phyloP scores from a whole-genome alignment of 768 basidiomycete genomes.

The Rickenella mellea region DNA sequence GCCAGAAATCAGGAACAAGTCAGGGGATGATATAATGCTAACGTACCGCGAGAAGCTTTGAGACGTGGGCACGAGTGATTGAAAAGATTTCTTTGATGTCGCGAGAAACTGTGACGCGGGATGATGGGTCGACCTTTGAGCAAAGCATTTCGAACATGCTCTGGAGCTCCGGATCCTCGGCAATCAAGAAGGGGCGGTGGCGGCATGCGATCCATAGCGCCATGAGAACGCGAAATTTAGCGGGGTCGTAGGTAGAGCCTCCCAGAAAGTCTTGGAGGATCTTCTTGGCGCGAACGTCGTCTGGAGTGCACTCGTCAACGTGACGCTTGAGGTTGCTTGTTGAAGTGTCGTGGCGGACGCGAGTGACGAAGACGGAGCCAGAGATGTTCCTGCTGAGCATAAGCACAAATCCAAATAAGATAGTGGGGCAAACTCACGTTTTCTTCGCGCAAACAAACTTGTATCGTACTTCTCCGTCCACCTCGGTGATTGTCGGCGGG shows the following conservation, averaged over 20 bases:
- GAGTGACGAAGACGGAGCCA: background rate
- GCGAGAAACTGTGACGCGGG: constrained; percentile 6
- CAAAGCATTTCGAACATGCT: constrained; percentile 10
- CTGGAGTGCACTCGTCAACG: background rate
- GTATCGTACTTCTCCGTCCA: background rate
- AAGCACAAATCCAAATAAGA: background rate
- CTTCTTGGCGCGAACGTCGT: background rate
- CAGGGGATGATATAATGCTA: background rate
- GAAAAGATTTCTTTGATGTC: constrained; percentile 9
- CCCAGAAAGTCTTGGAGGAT: constrained; percentile 1
- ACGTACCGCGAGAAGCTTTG: constrained; percentile 1
- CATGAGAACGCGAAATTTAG: constrained; percentile 4
- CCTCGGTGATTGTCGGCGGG: background rate
- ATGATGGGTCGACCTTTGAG: constrained; percentile 8
- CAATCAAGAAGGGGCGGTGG: constrained; percentile 11
- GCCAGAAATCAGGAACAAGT: background rate
- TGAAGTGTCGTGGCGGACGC: background rate
- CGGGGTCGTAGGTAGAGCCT: constrained; percentile 6
- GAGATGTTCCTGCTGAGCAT: no score
- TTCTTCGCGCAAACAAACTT: background rate
- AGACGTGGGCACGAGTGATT: constrained; percentile 1
- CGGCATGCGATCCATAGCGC: constrained; percentile 9
- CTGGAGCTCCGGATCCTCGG: constrained; percentile 6
- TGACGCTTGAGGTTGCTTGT: background rate
- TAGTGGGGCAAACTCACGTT: background rate